These are phyloP conservation scores for Pythium apleroticum DNA, from an alignment of 352 stramenopile genomes.

Conservation along the genomic window DNA sequence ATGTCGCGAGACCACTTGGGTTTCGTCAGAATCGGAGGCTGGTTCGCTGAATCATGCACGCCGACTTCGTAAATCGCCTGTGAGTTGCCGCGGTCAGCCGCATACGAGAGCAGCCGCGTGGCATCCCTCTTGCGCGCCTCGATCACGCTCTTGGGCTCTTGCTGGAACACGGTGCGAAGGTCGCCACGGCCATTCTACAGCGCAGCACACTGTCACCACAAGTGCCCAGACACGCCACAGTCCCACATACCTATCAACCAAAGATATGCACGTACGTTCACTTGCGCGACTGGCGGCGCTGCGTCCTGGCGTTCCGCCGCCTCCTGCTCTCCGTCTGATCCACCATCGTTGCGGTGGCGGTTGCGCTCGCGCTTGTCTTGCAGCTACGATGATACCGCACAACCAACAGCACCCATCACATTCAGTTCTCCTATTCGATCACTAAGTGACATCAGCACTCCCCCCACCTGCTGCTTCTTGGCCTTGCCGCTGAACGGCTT, in stretches of 20 bases:
- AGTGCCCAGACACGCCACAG: neutral
- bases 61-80: conserved; percentile 73
- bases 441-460: neutral
- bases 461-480: conserved; percentile 78
- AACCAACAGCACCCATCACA: neutral
- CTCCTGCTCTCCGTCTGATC: conserved; percentile 27
- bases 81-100: conserved; percentile 57
- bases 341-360: conserved; percentile 31
- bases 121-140: conserved; percentile 72
- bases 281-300: neutral
- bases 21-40: conserved; percentile 65
- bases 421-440: neutral
- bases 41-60: conserved; percentile 52
- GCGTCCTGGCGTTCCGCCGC: neutral
- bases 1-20: conserved; percentile 64
- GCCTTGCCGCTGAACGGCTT: conserved; percentile 87
- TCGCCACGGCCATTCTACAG: conserved; percentile 41
- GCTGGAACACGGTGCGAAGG: conserved; percentile 68
- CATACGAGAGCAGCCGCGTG: conserved; percentile 57
- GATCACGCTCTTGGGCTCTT: conserved; percentile 53
- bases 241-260: no score
- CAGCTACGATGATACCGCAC: conserved; percentile 51
- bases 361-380: conserved; percentile 76
- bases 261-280: neutral
- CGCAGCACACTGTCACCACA: neutral